Evolutionary conservation across 106 monocot genomes (phyloP).

Genomic region (Platanthera zijinensis): DNA sequence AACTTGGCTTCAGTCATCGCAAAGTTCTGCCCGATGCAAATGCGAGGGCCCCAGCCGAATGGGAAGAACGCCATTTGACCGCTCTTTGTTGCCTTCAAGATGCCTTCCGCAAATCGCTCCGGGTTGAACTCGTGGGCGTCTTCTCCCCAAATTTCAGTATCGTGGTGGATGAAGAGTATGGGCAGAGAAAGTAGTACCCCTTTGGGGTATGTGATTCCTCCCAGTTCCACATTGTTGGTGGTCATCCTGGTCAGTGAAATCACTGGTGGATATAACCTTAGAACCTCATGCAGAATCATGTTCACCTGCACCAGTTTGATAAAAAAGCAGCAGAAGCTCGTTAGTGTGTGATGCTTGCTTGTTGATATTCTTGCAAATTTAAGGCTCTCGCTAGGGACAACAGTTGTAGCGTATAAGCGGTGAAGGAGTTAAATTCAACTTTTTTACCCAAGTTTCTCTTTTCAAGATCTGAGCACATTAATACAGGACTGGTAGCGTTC

Average conservation of each 20-base stretch:
- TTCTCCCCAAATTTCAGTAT: conserved; percentile 44
- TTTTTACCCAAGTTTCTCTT: too few relatives aligned
- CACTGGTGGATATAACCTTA: conserved; percentile 25
- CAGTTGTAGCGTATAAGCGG: too few relatives aligned
- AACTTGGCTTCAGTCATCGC: conserved; percentile 49
- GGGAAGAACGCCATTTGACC: conserved; percentile 30
- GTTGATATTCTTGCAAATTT: too few relatives aligned
- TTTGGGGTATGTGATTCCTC: conserved; percentile 22
- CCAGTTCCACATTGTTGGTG: conserved; percentile 22
- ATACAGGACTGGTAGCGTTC: too few relatives aligned
- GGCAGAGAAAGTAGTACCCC: conserved; percentile 30
- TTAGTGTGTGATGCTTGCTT: too few relatives aligned
- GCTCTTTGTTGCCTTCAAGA: conserved; percentile 38
- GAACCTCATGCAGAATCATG: conserved; percentile 11
- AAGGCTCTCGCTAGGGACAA: too few relatives aligned
- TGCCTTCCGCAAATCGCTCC: conserved; percentile 44
- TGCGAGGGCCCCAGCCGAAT: conserved; percentile 48
- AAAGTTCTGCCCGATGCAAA: conserved; percentile 54
- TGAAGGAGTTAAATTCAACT: too few relatives aligned
- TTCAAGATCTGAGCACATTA: too few relatives aligned
- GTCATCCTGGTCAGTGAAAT: conserved; percentile 3
- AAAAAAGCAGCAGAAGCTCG: not conserved
- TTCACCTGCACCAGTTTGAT: not conserved
- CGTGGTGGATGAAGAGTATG: conserved; percentile 33
- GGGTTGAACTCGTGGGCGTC: conserved; percentile 59